Conservation (phyloP, 176 grass and related monocot genomes). For the Carex myosuroides region DNA sequence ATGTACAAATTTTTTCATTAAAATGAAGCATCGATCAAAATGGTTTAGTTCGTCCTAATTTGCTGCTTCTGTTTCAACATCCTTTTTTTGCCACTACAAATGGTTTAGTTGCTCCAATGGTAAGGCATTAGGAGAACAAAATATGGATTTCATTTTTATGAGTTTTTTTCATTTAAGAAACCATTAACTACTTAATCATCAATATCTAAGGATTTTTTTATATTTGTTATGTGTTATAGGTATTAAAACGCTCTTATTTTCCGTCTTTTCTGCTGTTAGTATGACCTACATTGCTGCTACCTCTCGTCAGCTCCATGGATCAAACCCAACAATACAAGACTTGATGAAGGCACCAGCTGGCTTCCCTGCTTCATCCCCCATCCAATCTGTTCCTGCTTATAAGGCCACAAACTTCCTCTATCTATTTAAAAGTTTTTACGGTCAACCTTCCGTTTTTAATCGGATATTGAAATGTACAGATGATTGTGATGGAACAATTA, state of each 20-base stretch:
- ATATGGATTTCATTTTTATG: too few relatives aligned
- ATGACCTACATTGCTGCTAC: conserved; percentile 23
- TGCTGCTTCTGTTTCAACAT: too few relatives aligned
- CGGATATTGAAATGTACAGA: not conserved
- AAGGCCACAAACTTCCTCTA: conserved; percentile 22
- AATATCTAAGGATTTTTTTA: too few relatives aligned
- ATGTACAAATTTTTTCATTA: too few relatives aligned
- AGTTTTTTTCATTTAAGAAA: too few relatives aligned
- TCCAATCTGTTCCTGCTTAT: not conserved
- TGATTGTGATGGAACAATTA: conserved; percentile 9
- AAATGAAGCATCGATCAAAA: too few relatives aligned
- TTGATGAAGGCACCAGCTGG: conserved; percentile 11
- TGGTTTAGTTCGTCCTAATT: too few relatives aligned
- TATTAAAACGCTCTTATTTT: conserved; percentile 12
- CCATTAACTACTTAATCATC: too few relatives aligned
- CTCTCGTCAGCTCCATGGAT: conserved; percentile 3
- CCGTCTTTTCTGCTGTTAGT: conserved; percentile 27
- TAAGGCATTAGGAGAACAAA: too few relatives aligned
- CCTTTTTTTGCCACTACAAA: too few relatives aligned
- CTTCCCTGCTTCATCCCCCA: conserved; percentile 28
- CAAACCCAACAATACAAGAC: not conserved
- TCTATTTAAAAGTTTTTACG: conserved; percentile 22
- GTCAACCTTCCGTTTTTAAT: conserved; percentile 19
- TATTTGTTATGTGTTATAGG: too few relatives aligned
- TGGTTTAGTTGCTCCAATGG: too few relatives aligned